phyloP scores from a whole-genome alignment of 164 flowering plant species.

The Umbellularia californica region DNA sequence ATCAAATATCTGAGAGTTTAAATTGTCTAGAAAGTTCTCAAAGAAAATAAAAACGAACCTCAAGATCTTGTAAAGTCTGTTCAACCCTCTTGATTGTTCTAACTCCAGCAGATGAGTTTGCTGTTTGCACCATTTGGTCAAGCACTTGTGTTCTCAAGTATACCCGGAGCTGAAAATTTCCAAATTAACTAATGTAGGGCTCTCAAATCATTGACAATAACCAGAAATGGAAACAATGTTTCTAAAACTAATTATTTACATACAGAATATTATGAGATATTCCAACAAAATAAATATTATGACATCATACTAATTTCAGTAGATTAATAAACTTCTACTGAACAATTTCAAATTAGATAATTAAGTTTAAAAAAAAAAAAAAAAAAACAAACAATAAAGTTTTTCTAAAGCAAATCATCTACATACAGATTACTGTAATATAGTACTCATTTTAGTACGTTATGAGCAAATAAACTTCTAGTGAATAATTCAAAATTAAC shows the following conservation, averaged over 20 bases:
- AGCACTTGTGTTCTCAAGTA: conserved; percentile 78
- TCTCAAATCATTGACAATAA: background rate
- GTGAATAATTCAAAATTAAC: too few relatives aligned
- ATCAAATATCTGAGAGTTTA: background rate
- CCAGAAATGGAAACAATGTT: background rate
- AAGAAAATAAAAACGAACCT: conserved; percentile 45
- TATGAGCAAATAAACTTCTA: background rate
- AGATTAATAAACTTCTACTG: too few relatives aligned
- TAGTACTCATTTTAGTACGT: background rate
- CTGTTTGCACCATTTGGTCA: conserved; percentile 96
- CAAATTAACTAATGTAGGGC: conserved; percentile 4
- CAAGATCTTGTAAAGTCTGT: conserved; percentile 86
- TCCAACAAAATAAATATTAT: background rate
- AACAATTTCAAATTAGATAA: too few relatives aligned
- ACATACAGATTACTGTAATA: background rate
- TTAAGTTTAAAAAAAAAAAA: too few relatives aligned
- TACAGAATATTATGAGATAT: background rate
- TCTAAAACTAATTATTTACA: background rate
- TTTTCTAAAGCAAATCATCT: background rate
- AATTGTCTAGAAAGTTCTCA: background rate
- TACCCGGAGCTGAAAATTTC: conserved; percentile 63
- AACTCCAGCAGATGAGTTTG: conserved; percentile 80
- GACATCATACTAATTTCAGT: background rate
- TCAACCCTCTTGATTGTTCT: conserved; percentile 89
- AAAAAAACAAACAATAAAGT: background rate